These are phyloP conservation scores for Clavispora phyllophila DNA, from an alignment of 805 yeast species.

Conservation along the genomic window DNA sequence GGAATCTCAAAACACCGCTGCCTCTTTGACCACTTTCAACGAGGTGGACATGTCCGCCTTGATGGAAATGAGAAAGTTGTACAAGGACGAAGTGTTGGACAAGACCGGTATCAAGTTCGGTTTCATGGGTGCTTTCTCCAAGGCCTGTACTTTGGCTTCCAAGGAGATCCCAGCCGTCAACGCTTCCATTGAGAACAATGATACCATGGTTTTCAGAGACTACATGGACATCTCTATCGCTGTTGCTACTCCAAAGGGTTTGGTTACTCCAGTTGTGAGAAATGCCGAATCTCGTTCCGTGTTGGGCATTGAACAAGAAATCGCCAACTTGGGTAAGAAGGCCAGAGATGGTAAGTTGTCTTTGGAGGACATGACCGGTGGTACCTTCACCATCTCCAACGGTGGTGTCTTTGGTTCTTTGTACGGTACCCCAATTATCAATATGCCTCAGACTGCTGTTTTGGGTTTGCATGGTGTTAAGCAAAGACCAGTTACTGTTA, in stretches of 20 bases:
- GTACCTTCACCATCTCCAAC: slow-evolving; percentile 97
- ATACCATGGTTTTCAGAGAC: slow-evolving; percentile 93
- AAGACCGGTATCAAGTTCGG: slow-evolving; percentile 93
- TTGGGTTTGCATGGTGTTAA: slow-evolving; percentile 96
- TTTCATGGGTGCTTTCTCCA: slow-evolving; percentile 97
- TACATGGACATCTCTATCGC: slow-evolving; percentile 94
- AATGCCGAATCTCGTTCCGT: slow-evolving; percentile 90
- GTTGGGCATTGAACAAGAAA: slow-evolving; percentile 85
- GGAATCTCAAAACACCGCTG: slow-evolving; percentile 99
- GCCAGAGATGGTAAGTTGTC: slow-evolving; percentile 97
- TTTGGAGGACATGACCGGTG: slow-evolving; percentile 98
- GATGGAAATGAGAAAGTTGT: slow-evolving; percentile 89
- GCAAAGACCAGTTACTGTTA: slow-evolving; percentile 94
- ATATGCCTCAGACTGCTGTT: slow-evolving; percentile 97
- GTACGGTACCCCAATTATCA: slow-evolving; percentile 97
- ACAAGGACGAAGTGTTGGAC: slow-evolving; percentile 94
- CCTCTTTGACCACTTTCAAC: slow-evolving; percentile 95
- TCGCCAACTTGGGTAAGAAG: slow-evolving; percentile 73
- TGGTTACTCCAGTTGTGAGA: slow-evolving; percentile 96
- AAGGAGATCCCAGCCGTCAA: slow-evolving; percentile 93
- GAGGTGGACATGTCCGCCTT: slow-evolving; percentile 95
- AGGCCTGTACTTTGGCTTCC: slow-evolving; percentile 88
- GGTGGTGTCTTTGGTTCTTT: slow-evolving; percentile 99
- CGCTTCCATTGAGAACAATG: slow-evolving; percentile 88
- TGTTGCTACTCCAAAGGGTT: slow-evolving; percentile 98